Base-by-base conservation (phyloP, 2,329 filamentous ascomycete genomes). In the Claviceps digitariae region DNA sequence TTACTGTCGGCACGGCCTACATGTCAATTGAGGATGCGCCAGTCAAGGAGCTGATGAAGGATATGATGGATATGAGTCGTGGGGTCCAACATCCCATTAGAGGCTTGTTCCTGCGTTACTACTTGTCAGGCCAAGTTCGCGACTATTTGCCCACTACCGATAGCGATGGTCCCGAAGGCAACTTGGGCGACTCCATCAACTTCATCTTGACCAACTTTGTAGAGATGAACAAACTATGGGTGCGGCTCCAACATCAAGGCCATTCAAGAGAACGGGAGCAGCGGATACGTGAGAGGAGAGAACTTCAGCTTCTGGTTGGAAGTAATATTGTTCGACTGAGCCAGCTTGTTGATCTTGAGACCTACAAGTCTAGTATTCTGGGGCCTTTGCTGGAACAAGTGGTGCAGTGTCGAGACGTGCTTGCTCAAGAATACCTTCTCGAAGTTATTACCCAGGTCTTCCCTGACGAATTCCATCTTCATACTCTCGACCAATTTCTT, bases 41-140 rank as follows among this genome's bases (percentile, higher is more conserved):
- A 0, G 93, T 98, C 61, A 98, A 98, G 73, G 93, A 98, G 74
- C 89, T 98, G 57, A 98, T 98, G 93, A 98, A 98, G 72, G 93
- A 98, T 69, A 98, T 98, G 93, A 98, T 98, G 93, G 93, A 98
- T 71, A 98, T 98, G 93, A 97, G 90, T 71, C 82, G 93, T 58
- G 93, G 93, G 54, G 90, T 98, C 23, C 93, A 98, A 66, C 93
- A 98, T 69, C 93, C 93, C 17, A 90, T 96, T 57, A 87, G 93
- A 54, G 93, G 93, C 20, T 76, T 98, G 53, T 98, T 98, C 67
- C 73, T 98, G 63, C 84, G 93, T 65, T 98, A 98, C 71, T 98
- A 96, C 66, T 79, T 98, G 51, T 93, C 89, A 25, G 91, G 93
- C 40, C 93, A 98, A 72, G 91, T 93, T 41, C 81, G 93, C 63